Evolutionary conservation across 805 yeast species (phyloP).

Genomic region (Vanderwaltozyma yarrowii): DNA sequence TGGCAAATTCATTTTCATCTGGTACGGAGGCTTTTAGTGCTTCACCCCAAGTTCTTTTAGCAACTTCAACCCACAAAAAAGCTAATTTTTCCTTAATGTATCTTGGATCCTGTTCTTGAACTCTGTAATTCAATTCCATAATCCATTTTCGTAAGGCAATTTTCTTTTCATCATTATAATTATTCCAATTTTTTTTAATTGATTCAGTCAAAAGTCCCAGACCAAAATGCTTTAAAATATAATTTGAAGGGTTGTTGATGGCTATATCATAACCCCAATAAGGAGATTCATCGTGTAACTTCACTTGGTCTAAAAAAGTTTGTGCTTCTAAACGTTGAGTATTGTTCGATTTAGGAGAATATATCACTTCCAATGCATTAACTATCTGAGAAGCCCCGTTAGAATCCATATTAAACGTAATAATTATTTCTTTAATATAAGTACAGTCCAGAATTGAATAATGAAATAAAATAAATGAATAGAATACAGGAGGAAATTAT

Average conservation of each 20-base stretch:
- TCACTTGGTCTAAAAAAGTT: conserved; percentile 63
- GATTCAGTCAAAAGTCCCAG: conserved; percentile 68
- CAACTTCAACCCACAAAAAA: conserved; percentile 81
- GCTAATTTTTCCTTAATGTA: conserved; percentile 85
- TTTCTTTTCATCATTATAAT: conserved; percentile 49
- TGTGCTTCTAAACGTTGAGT: conserved; percentile 47
- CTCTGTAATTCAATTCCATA: conserved; percentile 58
- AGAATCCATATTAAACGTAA: too few species aligned
- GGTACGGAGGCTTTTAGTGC: conserved; percentile 34
- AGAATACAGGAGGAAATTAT: too few species aligned
- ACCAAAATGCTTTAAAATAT: conserved; percentile 83
- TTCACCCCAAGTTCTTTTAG: conserved; percentile 86
- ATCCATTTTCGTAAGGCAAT: conserved; percentile 76
- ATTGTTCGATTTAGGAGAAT: conserved; percentile 55
- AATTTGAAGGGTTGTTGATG: conserved; percentile 45
- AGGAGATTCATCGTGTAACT: conserved; percentile 74
- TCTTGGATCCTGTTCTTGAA: conserved; percentile 66
- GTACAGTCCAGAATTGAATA: too few species aligned
- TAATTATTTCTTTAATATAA: too few species aligned
- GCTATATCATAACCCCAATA: conserved; percentile 87
- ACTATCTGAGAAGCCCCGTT: conserved; percentile 65
- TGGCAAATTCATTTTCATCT: conserved; percentile 35
- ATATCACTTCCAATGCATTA: conserved; percentile 65
- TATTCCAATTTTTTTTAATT: conserved; percentile 42
- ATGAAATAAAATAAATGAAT: too few species aligned